phyloP scores from a whole-genome alignment of 2,329 filamentous ascomycete genomes.

The Incumbomyces delicatus region DNA sequence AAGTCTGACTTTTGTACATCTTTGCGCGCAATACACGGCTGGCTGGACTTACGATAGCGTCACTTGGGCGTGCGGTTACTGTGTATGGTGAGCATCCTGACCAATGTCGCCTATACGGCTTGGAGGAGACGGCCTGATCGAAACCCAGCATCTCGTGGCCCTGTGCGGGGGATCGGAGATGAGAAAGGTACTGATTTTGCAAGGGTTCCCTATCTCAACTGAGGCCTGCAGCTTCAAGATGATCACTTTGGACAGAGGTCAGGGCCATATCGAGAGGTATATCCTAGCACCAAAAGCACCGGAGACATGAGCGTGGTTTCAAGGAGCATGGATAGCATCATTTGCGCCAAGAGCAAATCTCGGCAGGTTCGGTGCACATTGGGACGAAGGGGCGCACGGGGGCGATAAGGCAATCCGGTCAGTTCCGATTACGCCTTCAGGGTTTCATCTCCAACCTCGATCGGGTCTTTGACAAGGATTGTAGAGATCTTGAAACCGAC shows the following conservation, averaged over 20 bases:
- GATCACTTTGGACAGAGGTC: background rate
- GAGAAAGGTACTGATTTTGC: too few relatives aligned
- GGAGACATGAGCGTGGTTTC: background rate
- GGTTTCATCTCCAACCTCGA: constrained; percentile 1
- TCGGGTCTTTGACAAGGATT: background rate
- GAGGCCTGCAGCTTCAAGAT: background rate
- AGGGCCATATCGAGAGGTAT: background rate
- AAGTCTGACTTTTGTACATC: too few relatives aligned
- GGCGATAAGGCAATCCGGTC: background rate
- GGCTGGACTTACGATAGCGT: background rate
- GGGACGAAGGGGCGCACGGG: too few relatives aligned
- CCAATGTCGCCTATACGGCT: constrained; percentile 2
- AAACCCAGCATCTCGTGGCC: too few relatives aligned
- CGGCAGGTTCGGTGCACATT: background rate
- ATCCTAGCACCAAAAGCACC: background rate
- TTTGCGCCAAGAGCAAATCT: background rate
- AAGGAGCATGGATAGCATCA: background rate
- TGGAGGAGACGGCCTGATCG: too few relatives aligned
- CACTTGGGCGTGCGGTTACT: background rate
- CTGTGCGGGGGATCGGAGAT: too few relatives aligned
- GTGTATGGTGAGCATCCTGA: background rate
- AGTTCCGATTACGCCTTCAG: background rate
- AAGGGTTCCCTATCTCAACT: background rate
- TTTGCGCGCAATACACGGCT: too few relatives aligned
- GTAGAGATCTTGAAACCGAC: background rate